Evolutionary conservation across 108 stramenopile species (phyloP), one percentile per base, ranked within the genome.

Genomic region (Skeletonema grethae): DNA sequence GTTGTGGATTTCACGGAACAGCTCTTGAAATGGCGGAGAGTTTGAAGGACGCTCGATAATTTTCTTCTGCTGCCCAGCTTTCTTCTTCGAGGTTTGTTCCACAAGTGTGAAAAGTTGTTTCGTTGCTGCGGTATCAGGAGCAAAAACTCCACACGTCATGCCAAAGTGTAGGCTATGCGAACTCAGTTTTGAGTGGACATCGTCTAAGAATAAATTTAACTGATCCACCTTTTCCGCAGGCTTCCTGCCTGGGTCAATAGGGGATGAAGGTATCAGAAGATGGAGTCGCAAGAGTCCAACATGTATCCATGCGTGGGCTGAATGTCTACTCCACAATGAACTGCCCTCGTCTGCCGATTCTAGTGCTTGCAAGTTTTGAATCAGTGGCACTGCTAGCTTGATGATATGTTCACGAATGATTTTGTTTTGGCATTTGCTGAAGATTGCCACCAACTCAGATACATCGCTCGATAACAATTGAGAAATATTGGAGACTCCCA

Each of bases 241-340:
- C 57, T 84, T 87, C 74, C 69, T 69, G 24, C 93, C 96, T n/a
- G 97, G 97, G 69, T 98, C 97, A n/a, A 97, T 79, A 2, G 96
- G 96, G 13, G 95, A 87, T 20, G 87, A 74, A 12, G 97, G 97
- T 25, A 88, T 55, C 12, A 89, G 66, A 28, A 98, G 75, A 31
- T 86, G 82, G 5, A 97, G 80, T 39, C 89, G 80, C 4, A 96
- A 61, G 25, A 89, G 66, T 5, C 97, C 97, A 34, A 96, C 55
- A 38, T 86, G 83, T 16, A 91, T 82, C 72, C 85, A 77, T n/a
- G 89, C 93, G 59, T 73, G 56, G 10, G 85, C 83, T 28, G 79
- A 25, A 8, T 74, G 30, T 24, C 39, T 63, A 67, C 74, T 74
- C 79, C 65, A 59, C 61, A 72, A 22, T 22, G 15, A 20, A 1